Evolutionary conservation across 257 asterid species (phyloP).

Genomic region (Ocimum tenuiflorum): DNA sequence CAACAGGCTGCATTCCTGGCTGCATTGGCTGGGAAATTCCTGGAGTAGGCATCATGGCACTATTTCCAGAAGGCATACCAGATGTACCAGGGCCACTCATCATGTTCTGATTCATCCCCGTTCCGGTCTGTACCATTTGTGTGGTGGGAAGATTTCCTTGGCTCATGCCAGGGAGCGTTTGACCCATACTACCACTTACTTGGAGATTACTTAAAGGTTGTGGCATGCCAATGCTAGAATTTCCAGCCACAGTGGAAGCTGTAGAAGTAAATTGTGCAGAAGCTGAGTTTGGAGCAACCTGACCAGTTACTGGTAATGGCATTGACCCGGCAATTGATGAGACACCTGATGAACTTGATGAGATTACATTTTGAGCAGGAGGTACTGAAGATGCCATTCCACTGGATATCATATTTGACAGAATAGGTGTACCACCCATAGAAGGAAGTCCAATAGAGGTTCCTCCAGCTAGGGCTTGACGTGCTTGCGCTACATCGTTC

Average conservation of each 20-base stretch:
- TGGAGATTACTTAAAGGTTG: slow-evolving; percentile 58
- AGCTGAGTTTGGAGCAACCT: slow-evolving; percentile 47
- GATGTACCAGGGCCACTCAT: slow-evolving; percentile 21
- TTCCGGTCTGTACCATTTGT: slow-evolving; percentile 67
- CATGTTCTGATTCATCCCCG: slow-evolving; percentile 66
- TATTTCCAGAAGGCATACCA: slow-evolving; percentile 23
- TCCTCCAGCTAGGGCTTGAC: slow-evolving; percentile 72
- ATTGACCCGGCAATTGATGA: slow-evolving; percentile 50
- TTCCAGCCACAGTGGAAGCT: slow-evolving; percentile 41
- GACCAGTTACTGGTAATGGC: slow-evolving; percentile 50
- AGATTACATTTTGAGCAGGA: slow-evolving; percentile 56
- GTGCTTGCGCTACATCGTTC: slow-evolving; percentile 83
- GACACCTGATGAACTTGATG: slow-evolving; percentile 59
- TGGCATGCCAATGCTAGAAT: slow-evolving; percentile 49
- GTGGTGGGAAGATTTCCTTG: slow-evolving; percentile 60
- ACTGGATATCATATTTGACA: slow-evolving; percentile 78
- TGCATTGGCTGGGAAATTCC: slow-evolving; percentile 54
- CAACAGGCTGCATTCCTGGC: slow-evolving; percentile 60
- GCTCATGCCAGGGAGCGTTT: slow-evolving; percentile 56
- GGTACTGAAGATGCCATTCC: slow-evolving; percentile 76
- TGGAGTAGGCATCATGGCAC: slow-evolving; percentile 72
- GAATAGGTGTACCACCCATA: slow-evolving; percentile 74
- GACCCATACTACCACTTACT: slow-evolving; percentile 59
- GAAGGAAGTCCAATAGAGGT: slow-evolving; percentile 65
- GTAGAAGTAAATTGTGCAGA: slow-evolving; percentile 58